Evolutionary conservation across 495 filamentous ascomycete species (phyloP).

Genomic region (Astrocystis sublimbata): DNA sequence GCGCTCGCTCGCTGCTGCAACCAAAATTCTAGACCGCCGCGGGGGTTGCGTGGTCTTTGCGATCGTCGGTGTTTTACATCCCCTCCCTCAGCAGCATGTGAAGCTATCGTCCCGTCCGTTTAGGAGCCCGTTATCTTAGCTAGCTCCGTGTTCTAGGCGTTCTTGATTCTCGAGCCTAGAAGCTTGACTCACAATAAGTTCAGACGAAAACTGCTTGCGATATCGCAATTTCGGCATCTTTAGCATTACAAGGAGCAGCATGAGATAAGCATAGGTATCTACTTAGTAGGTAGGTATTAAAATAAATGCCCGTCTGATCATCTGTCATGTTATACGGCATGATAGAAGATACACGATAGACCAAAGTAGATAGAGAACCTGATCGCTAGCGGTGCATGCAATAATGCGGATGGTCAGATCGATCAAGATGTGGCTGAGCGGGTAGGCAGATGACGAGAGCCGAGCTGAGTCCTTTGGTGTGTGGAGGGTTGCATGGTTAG

Average conservation of each 20-base stretch:
- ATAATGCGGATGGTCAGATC: neutral
- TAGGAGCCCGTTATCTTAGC: no score
- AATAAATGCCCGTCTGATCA: no score
- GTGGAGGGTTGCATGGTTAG: neutral
- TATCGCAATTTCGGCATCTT: no score
- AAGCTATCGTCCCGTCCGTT: neutral
- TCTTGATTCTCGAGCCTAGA: neutral
- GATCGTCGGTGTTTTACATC: neutral
- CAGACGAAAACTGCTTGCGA: no score
- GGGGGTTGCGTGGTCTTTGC: neutral
- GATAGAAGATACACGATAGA: neutral
- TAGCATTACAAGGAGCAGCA: no score
- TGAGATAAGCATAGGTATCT: no score
- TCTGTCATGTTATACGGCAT: neutral
- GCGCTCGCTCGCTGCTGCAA: no score
- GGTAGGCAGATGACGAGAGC: neutral
- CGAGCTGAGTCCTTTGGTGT: conserved; percentile 2
- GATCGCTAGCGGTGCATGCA: neutral
- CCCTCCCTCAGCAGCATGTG: neutral
- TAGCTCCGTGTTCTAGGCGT: neutral
- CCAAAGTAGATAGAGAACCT: neutral
- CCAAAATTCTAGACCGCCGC: neutral
- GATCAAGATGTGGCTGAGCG: neutral
- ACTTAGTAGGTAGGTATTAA: no score
- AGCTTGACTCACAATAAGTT: neutral